Evolutionary conservation across 2,329 filamentous ascomycete species (phyloP), one percentile per base, ranked within the genome.

Genomic region (Scedosporium minutisporum): DNA sequence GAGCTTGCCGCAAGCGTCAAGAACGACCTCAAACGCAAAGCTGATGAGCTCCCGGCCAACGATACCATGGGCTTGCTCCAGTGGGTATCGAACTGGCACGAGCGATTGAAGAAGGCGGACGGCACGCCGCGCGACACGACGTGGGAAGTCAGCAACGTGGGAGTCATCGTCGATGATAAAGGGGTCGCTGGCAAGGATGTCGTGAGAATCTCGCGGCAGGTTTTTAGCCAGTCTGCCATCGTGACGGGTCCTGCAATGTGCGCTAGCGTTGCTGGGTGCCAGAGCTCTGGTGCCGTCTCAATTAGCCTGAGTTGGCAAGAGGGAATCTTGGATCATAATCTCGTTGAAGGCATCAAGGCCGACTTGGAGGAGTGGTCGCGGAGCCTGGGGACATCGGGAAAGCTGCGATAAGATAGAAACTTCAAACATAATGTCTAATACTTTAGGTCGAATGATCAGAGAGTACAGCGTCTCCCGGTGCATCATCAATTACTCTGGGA

Each of bases 141-240:
- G 0, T 85, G 81, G 77, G 78, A 80, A 64, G 67, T 85, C 4
- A 83, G 79, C 64, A 86, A 85, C 66, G 64, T 84, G 4, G 82
- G 83, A 1, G 72, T 72, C 14, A 67, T 80, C n/a, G 67, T 18
- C 4, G 41, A 53, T 4, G 23, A 53, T 4, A n/a, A 55, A 9
- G 21, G 18, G 7, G 51, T 9, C 16, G 46, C 38, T 23, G 23
- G 3, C 4, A 41, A 53, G 14, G 42, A 41, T 1, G 63, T 57
- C 3, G 77, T 75, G 75, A 67, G 64, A 2, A 74, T 83, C 25
- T 72, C 74, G 3, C 75, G 79, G n/a, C 69, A 75, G 18, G 65
- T 83, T 14, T 84, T 85, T 67, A 76, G 78, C 0, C 82, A 84
- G 63, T 76, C 79, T 0, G 75, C 78, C 25, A 75, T 75, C 63